A percentile compares a stretch with the other conserved stretches of the same genome.
phyloP scores from a whole-genome alignment of 768 basidiomycete genomes.

The Lactarius vividus region DNA sequence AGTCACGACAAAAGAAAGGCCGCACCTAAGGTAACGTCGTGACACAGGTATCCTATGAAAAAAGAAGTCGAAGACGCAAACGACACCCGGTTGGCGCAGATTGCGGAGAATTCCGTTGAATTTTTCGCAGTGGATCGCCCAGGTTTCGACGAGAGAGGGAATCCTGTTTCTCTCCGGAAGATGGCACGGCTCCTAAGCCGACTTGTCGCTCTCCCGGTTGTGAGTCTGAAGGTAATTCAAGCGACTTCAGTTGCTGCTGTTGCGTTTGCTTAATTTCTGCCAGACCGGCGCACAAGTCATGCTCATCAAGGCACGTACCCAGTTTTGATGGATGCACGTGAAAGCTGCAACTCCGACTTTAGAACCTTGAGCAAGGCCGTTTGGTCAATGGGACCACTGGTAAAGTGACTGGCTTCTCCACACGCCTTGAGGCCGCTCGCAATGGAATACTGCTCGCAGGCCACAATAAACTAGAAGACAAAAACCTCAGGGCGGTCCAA shows the following conservation, averaged over 20 bases:
- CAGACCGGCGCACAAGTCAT: slow-evolving; percentile 85
- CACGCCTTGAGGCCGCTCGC: slow-evolving; percentile 46
- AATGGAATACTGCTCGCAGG: not conserved
- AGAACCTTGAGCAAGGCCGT: slow-evolving; percentile 68
- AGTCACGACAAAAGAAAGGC: not conserved
- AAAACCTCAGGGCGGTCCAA: not conserved
- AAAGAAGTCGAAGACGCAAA: slow-evolving; percentile 72
- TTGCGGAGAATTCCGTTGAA: slow-evolving; percentile 38
- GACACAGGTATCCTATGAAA: slow-evolving; percentile 61
- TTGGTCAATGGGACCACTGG: slow-evolving; percentile 74
- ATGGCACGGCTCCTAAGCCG: slow-evolving; percentile 50
- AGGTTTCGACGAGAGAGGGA: slow-evolving; percentile 44
- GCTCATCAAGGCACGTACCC: slow-evolving; percentile 57
- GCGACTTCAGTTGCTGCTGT: not conserved
- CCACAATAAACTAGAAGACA: not conserved
- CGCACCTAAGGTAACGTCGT: not conserved
- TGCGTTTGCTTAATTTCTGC: not conserved
- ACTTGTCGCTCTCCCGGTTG: slow-evolving; percentile 50
- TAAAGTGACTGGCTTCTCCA: slow-evolving; percentile 46
- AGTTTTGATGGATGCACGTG: not conserved
- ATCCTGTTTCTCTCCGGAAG: slow-evolving; percentile 35
- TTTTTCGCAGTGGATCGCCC: slow-evolving; percentile 48
- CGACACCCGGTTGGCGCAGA: slow-evolving; percentile 44
- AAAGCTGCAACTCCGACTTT: slow-evolving; percentile 7
- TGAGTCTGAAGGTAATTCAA: slow-evolving; percentile 43